Base-by-base conservation (phyloP, 1,139 yeast genomes). In the Candida mesenterica region DNA sequence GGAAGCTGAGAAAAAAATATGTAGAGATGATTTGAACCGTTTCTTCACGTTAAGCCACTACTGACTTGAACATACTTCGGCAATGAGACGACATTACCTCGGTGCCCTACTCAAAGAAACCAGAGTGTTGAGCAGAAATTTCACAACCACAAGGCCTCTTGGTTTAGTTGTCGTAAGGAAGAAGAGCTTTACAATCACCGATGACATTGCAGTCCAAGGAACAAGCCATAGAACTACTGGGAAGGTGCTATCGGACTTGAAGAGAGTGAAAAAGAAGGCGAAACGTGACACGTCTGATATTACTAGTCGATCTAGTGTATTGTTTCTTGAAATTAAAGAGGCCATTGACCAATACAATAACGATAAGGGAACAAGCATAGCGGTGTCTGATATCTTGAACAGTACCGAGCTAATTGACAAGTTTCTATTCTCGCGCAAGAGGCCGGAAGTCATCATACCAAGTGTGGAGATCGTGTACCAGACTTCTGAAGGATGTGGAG, bases 401-500 rank as follows among this genome's bases (percentile, higher is more conserved):
- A 49, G 61, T 1, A 49, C 55, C 13, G 50, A 43, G 3, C 39
- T 63, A n/a, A 53, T 67, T 5, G 53, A 55, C 22, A 36, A 42
- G 12, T 68, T 60, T 33, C 42, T 61, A 20, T 58, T 50, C 35
- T 42, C 61, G 13, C 40, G 46, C 24, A 31, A 33, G 7, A 42
- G 68, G 19, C 62, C 62, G 1, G 28, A 40, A 2, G 42, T 50
- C 2, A 38, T 44, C 3, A 32, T 62, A 1, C 43, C 44, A 1
- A 45, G 46, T 9, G 53, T 67, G 1, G 55, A 52, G 10, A 53
- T 70, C 1, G 33, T 52, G 2, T 57, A 59, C 30, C 57, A 57
- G 16, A 55, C 71, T 0, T 45, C 60, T 0, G 66, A 62, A 35
- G 76, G 73, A 0, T 61, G 58, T 16, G 75, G 76, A 0, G 31